These are phyloP conservation scores for Coniochaeta prunicola DNA, from an alignment of 2,329 filamentous ascomycete genomes.

Conservation along the genomic window DNA sequence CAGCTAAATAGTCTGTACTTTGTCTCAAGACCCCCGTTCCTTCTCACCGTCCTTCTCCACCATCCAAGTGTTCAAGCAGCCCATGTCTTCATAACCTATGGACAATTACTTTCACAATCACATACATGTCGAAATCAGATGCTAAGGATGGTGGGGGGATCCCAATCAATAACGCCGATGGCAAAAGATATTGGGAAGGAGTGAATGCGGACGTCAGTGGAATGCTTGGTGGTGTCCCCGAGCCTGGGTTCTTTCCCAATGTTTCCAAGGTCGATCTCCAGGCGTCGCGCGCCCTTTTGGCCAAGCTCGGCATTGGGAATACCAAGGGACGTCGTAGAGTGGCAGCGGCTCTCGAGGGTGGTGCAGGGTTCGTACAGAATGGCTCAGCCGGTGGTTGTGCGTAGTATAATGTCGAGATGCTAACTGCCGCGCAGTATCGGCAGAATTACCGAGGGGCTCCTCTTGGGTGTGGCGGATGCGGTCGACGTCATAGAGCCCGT, in stretches of 20 bases:
- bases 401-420: no score
- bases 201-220: slow-evolving; percentile 48
- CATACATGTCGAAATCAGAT: background rate
- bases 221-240: slow-evolving; percentile 68
- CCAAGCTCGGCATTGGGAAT: slow-evolving; percentile 51
- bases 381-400: background rate
- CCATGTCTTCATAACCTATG: no score
- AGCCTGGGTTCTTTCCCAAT: slow-evolving; percentile 52
- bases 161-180: slow-evolving; percentile 24
- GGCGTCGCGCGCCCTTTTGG: slow-evolving; percentile 62
- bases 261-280: slow-evolving; percentile 65
- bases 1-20: no score
- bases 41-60: background rate
- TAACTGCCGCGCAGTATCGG: slow-evolving; percentile 54
- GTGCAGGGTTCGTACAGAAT: slow-evolving; percentile 28
- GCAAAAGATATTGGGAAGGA: slow-evolving; percentile 39
- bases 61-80: background rate
- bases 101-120: background rate
- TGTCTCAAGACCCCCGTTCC: no score
- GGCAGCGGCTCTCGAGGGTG: slow-evolving; percentile 27
- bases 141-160: background rate
- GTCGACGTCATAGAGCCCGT: slow-evolving; percentile 87
- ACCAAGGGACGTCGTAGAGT: slow-evolving; percentile 22
- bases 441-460: slow-evolving; percentile 69
- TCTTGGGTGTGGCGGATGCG: slow-evolving; percentile 59